Evolutionary conservation across 441 rosid genomes (phyloP), one percentile per base, ranked within the genome.

Genomic region (Gossypium laxum): DNA sequence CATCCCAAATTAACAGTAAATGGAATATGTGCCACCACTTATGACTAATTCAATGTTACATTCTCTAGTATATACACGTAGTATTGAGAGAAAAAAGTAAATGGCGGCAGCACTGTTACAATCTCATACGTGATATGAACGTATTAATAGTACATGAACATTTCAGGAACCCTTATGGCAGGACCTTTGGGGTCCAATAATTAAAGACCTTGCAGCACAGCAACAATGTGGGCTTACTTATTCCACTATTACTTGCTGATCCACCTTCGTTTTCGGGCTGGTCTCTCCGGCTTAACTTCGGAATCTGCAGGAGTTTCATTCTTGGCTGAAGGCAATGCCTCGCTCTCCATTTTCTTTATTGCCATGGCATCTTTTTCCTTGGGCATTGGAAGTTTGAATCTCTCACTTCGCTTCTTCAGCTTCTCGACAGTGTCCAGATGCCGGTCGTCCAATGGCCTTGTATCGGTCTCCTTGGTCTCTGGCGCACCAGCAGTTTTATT

Each of bases 371-470:
- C 98, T 78, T 95, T 92, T 74, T 88, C 99, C 48, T 81, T 83
- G 4, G 97, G 88, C 97, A 95, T 85, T 17, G 99, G 99, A 75
- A 92, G 93, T 82, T 88, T 95, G 88, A 92, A 95, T 71, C 99
- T 84, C 85, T 95, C 98, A 58, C 99, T 95, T 61, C 99, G 87
- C 79, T 95, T 92, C 89, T 95, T 95, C 79, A 95, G 84, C 85
- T 92, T 95, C 88, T 92, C 99, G 43, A 95, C 95, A 0, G 99
- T 95, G 77, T 92, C 97, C 61, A 87, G 81, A 80, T 91, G 98
- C 54, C 84, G 80, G 78, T 89, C 92, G 70, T 90, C 94, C 17
- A 72, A 34, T 30, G 85, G 88, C 67, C 86, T 86, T 76, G 76
- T 72, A 66, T 83, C 91, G 32, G 76, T 73, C 79, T 86, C 91